phyloP scores from a whole-genome alignment of 768 basidiomycete genomes.

The Auriscalpium vulgare region DNA sequence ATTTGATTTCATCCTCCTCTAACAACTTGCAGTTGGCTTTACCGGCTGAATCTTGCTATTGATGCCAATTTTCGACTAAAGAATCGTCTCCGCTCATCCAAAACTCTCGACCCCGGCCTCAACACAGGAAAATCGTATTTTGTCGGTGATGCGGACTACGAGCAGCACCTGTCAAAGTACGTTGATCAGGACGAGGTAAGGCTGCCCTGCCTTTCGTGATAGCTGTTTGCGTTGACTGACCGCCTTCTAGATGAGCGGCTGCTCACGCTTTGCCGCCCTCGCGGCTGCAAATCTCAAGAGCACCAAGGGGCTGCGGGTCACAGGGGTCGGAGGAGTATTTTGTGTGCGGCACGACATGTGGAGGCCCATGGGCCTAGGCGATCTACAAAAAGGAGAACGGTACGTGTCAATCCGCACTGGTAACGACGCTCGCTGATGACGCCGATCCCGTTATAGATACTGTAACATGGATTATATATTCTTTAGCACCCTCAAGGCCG shows the following conservation, averaged over 20 bases:
- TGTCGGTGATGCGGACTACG: neutral
- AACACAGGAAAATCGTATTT: neutral
- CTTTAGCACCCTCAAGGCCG: neutral
- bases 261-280: neutral
- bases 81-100: neutral
- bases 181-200: neutral
- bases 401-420: neutral
- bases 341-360: neutral
- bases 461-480: conserved; percentile 11
- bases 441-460: neutral
- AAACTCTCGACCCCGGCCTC: neutral
- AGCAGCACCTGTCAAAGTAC: neutral
- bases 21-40: neutral
- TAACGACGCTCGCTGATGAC: neutral
- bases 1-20: neutral
- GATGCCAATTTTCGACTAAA: neutral
- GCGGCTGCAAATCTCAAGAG: neutral
- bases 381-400: neutral
- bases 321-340: neutral
- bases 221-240: neutral
- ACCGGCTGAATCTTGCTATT: neutral
- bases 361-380: neutral
- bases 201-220: neutral
- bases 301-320: neutral
- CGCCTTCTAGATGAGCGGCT: neutral